Evolutionary conservation across 2,329 filamentous ascomycete genomes (phyloP).

Genomic region (Beauveria asiatica): DNA sequence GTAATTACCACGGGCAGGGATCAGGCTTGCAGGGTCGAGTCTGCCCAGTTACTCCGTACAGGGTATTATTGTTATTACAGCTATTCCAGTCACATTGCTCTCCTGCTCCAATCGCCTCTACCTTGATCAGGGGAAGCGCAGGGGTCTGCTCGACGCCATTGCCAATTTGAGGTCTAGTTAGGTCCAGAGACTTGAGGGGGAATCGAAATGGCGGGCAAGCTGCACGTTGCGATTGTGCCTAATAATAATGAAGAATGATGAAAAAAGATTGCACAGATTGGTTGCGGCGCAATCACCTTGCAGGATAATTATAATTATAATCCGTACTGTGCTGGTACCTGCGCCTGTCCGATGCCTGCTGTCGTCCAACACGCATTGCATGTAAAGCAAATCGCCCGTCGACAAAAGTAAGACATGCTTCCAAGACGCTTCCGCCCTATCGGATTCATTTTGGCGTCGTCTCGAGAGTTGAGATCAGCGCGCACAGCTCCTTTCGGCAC

Average conservation of each 20-base stretch:
- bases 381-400: too few relatives aligned
- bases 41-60: neutral
- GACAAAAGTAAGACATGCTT: too few relatives aligned
- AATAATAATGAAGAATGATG: neutral
- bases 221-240: neutral
- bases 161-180: neutral
- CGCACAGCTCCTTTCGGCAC: too few relatives aligned
- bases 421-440: too few relatives aligned
- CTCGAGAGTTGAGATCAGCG: too few relatives aligned
- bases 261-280: neutral
- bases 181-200: neutral
- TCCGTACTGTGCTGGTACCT: neutral
- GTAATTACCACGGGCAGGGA: conserved; percentile 17
- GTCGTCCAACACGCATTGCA: neutral
- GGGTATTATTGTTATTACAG: too few relatives aligned
- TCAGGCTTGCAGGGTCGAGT: neutral
- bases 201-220: neutral
- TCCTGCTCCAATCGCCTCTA: neutral
- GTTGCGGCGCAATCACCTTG: conserved; percentile 6
- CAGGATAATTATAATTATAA: neutral
- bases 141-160: neutral
- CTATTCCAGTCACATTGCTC: neutral
- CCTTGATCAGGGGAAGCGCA: neutral
- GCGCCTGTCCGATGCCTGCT: neutral
- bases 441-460: too few relatives aligned